A percentile compares a stretch with the other conserved stretches of the same genome.
Conservation (phyloP, 805 yeast species). For the Sporopachydermia quercuum region DNA sequence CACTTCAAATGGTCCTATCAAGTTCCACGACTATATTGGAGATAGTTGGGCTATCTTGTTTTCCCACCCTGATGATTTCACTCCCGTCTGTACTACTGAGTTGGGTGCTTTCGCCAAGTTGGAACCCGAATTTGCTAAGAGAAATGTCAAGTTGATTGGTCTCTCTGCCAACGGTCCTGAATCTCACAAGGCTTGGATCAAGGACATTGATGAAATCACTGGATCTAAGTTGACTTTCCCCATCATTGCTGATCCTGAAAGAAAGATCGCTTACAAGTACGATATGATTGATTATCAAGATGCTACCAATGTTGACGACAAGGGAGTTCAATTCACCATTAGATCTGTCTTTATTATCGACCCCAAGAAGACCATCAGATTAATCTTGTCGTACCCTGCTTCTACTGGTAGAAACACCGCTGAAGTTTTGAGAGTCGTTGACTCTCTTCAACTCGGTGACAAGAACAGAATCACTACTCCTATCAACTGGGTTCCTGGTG, state of each 20-base stretch:
- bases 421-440: conserved; percentile 83
- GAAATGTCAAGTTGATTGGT: conserved; percentile 82
- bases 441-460: conserved; percentile 78
- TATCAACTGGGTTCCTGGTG: conserved; percentile 79
- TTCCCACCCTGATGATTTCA: conserved; percentile 93
- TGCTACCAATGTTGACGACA: conserved; percentile 49
- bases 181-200: conserved; percentile 73
- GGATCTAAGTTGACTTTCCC: conserved; percentile 75
- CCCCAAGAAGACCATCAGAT: conserved; percentile 78
- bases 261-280: conserved; percentile 71
- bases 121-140: conserved; percentile 75
- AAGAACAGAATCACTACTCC: conserved; percentile 78
- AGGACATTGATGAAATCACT: conserved; percentile 78
- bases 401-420: conserved; percentile 89
- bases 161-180: conserved; percentile 75
- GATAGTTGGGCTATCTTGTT: conserved; percentile 79
- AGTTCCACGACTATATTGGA: conserved; percentile 79
- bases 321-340: conserved; percentile 72
- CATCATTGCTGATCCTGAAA: conserved; percentile 74
- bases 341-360: conserved; percentile 88
- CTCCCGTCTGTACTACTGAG: conserved; percentile 95
- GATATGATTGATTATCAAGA: conserved; percentile 86
- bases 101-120: conserved; percentile 84
- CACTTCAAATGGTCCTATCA: conserved; percentile 68
- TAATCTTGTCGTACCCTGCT: conserved; percentile 81